Evolutionary conservation across 2,329 filamentous ascomycete species (phyloP), one percentile per base, ranked within the genome.

Genomic region (Diaporthe capsici): DNA sequence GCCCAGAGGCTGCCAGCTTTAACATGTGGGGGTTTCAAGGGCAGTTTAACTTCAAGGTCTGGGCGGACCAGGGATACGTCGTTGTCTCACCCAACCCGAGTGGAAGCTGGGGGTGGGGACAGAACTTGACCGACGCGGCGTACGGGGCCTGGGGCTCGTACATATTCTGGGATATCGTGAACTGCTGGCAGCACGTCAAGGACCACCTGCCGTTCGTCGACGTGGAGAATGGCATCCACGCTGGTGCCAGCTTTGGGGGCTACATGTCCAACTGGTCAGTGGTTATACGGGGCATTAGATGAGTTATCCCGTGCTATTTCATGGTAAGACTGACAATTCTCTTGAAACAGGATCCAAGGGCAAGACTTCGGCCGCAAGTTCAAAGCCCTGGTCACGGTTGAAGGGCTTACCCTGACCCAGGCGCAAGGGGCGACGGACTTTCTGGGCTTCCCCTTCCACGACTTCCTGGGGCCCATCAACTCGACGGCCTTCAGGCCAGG

Each of bases 181-280:
- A 28, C 13, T 70, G 65, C 31, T 70, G 49, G 65, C 34, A 70
- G 22, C 28, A 55, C 20, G 34, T 55, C 22, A 70, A 22, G 49
- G 49, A 70, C 37, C 57, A 70, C 8, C 15, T 70, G 34, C 49
- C 65, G 0, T 70, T 70, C 10, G 34, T 57, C 4, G 49, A 70
- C 13, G 65, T 70, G 12, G 65, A 70, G 7, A 70, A 55, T 13
- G 49, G 31, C 1, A 44, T 70, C 22, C 65, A 70, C 17, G 65
- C 65, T 22, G 65, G 65, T 31, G 49, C 49, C 13, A 70, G 65
- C 49, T 70, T 70, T 55, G 65, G 49, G 20, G 65, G 49, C 8
- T 70, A 70, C 15, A 70, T 70, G 65, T 57, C 49, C n/a, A 70
- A 70, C 34, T 70, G 49, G 49, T 70, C 34, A 70, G 49, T 70